Evolutionary conservation across 73 alveolate species (phyloP).

Genomic region (Diophrys appendiculata): DNA sequence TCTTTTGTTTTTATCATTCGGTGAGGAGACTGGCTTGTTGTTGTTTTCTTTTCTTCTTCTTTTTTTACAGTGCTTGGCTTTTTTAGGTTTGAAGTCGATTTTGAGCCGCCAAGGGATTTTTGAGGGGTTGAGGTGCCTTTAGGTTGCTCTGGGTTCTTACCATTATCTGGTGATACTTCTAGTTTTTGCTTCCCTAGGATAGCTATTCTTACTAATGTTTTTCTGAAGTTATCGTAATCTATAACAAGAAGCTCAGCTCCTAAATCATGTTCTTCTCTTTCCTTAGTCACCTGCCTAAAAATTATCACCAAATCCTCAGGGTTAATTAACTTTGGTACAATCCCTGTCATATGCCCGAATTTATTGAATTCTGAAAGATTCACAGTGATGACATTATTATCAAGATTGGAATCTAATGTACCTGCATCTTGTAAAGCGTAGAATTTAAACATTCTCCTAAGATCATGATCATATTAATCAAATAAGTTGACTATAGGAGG

Average conservation of each 20-base stretch:
- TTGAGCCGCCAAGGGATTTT: too few relatives aligned
- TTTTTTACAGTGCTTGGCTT: too few relatives aligned
- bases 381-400: conserved; percentile 30
- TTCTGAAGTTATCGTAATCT: conserved; percentile 39
- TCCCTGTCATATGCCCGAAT: conserved; percentile 39
- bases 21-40: too few relatives aligned
- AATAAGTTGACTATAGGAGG: too few relatives aligned
- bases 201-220: conserved; percentile 29
- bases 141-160: too few relatives aligned
- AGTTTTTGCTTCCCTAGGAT: conserved; percentile 41
- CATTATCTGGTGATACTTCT: conserved; percentile 17
- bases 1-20: too few relatives aligned
- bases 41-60: too few relatives aligned
- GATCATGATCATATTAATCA: conserved; percentile 19
- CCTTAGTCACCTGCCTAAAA: conserved; percentile 37
- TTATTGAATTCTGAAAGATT: conserved; percentile 27
- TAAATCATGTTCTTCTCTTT: conserved; percentile 40
- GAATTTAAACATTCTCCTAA: conserved; percentile 22
- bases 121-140: too few relatives aligned
- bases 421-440: conserved; percentile 36
- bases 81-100: too few relatives aligned
- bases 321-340: conserved; percentile 35
- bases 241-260: conserved; percentile 52
- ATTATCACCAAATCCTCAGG: conserved; percentile 31
- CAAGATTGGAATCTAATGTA: conserved; percentile 25